Conservation (phyloP, 1,284 basidiomycete species). For the Marasmius sp. region DNA sequence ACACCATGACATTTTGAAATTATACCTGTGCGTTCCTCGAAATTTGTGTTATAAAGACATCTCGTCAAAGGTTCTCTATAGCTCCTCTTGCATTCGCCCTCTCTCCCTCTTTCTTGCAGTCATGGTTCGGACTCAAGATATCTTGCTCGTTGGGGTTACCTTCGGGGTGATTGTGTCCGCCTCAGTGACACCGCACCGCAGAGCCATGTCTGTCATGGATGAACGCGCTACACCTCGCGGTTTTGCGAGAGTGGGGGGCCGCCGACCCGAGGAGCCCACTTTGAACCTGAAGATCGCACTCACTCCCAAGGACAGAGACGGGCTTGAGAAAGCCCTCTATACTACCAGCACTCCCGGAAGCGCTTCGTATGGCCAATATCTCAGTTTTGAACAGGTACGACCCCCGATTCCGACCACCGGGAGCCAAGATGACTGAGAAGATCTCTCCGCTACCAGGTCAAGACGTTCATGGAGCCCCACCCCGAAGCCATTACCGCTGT, state of each 20-base stretch:
- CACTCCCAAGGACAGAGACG: slow-evolving; percentile 15
- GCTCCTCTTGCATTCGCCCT: too few species aligned
- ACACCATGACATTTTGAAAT: too few species aligned
- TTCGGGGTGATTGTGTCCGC: background rate
- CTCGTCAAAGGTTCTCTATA: too few species aligned
- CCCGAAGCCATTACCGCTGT: slow-evolving; percentile 5
- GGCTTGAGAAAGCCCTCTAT: slow-evolving; percentile 19
- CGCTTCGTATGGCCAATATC: slow-evolving; percentile 20
- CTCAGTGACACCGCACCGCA: background rate
- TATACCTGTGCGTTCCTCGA: too few species aligned
- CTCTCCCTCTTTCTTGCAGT: too few species aligned
- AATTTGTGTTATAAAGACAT: too few species aligned
- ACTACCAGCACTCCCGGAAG: slow-evolving; percentile 18
- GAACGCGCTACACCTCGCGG: background rate
- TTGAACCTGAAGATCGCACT: slow-evolving; percentile 21
- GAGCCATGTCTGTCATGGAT: slow-evolving; percentile 1
- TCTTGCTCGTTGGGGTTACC: background rate
- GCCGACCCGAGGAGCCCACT: background rate
- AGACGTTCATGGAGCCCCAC: slow-evolving; percentile 2
- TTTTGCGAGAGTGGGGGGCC: slow-evolving; percentile 1
- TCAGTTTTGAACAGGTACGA: slow-evolving; percentile 16
- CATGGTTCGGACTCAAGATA: background rate
- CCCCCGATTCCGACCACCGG: background rate
- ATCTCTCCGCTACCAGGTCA: background rate
- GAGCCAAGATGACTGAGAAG: too few species aligned